Conservation (phyloP, 2,329 filamentous ascomycete genomes). For the Metarhizium rileyi region DNA sequence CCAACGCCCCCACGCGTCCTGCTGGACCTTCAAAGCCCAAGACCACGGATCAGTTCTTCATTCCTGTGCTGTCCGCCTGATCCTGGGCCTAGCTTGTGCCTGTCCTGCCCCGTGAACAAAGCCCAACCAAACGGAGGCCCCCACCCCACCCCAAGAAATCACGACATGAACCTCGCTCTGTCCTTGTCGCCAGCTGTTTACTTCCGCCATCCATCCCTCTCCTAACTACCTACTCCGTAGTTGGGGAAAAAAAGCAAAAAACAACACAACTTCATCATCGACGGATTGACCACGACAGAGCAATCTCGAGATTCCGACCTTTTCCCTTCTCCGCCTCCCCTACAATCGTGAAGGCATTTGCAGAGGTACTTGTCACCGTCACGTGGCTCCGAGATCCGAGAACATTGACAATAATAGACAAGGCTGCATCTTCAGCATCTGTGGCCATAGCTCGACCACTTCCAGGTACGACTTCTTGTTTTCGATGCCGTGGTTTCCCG, state of each 20-base stretch:
- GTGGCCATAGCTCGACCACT: neutral
- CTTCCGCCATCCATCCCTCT: neutral
- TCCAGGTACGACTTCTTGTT: neutral
- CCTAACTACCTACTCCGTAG: neutral
- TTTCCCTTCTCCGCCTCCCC: no score
- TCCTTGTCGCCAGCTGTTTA: neutral
- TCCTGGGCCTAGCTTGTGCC: neutral
- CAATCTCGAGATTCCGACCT: no score
- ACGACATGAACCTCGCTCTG: neutral
- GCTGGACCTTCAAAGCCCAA: neutral
- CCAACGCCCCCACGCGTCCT: neutral
- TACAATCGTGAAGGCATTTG: no score
- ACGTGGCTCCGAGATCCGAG: neutral
- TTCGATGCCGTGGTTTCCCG: no score
- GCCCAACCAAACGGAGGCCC: neutral
- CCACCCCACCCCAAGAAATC: neutral
- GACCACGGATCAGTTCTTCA: neutral
- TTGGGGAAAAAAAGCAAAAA: no score
- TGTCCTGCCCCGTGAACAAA: conserved; percentile 1
- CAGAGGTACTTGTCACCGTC: no score
- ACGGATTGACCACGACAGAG: no score
- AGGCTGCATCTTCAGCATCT: neutral
- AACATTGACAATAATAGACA: neutral
- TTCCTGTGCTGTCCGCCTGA: neutral
- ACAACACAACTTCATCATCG: no score